phyloP scores from a whole-genome alignment of 805 yeast genomes.

The Lipomyces starkeyi region DNA sequence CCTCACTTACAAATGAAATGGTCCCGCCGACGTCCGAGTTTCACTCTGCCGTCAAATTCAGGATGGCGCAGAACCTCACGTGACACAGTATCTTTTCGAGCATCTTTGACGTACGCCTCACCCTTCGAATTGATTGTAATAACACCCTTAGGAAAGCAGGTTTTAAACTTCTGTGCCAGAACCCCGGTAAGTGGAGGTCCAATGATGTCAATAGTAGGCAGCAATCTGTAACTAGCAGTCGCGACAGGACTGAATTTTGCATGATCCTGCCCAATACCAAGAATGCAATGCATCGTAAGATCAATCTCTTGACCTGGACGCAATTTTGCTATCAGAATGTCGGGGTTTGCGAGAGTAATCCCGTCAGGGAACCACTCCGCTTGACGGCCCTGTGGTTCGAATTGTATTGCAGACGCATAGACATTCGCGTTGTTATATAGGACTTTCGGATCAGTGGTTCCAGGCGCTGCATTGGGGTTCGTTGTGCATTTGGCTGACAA shows the following conservation, averaged over 20 bases:
- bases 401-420: conserved; percentile 86
- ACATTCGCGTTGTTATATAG: conserved; percentile 83
- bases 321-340: conserved; percentile 86
- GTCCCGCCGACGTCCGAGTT: conserved; percentile 87
- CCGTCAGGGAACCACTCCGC: conserved; percentile 66
- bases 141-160: conserved; percentile 94
- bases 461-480: conserved; percentile 81
- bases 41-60: conserved; percentile 87
- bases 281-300: conserved; percentile 83
- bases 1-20: conserved; percentile 69
- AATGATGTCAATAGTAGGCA: conserved; percentile 83
- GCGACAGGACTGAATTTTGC: conserved; percentile 98
- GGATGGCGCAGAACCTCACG: conserved; percentile 94
- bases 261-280: conserved; percentile 93
- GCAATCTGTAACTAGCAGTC: conserved; percentile 91
- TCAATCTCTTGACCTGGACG: conserved; percentile 98
- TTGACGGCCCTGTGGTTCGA: conserved; percentile 92
- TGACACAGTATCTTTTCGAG: conserved; percentile 95
- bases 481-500: conserved; percentile 83
- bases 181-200: conserved; percentile 74
- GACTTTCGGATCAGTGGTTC: conserved; percentile 79
- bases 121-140: conserved; percentile 53
- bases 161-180: conserved; percentile 77
- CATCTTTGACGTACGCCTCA: conserved; percentile 81
- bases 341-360: conserved; percentile 62